Evolutionary conservation across 2,329 filamentous ascomycete genomes (phyloP), one percentile per base, ranked within the genome.

Genomic region (Fusarium luffae): DNA sequence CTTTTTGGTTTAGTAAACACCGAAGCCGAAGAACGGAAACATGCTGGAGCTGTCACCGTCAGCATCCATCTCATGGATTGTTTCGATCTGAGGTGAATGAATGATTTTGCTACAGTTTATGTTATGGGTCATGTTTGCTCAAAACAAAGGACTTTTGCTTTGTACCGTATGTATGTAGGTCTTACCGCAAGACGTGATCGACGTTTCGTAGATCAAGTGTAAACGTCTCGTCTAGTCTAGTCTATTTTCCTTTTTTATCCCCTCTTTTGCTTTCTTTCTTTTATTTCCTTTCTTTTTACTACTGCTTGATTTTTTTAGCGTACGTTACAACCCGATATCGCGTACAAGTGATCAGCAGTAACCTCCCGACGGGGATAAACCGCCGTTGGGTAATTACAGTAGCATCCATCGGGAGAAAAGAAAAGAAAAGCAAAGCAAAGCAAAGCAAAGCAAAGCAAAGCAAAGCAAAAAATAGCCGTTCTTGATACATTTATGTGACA

Each of bases 141-240:
- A 18, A n/a, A 32, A 37, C 34, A 12, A 32, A 37, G 34, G 18
- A 37, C 34, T 37, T 37, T 37, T 37, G 34, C 34, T 37, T n/a
- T 37, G 34, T 32, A 32, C 30, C 7, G 12, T 30, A 30, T 1
- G 30, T 25, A n/a, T 25, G 30, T 42, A 23, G 23, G 19, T 51
- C 25, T 23, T 23, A 34, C 30, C 25, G 5, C 14, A 28, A 37
- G 14, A 27, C 37, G 13, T 47, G 63, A 70, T 71, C 68, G 54
- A 55, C 51, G 44, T 40, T 54, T 49, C 34, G 67, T 44, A 54
- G 68, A 68, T 70, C 59, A 60, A 57, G 44, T n/a, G 48, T 43
- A 47, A 66, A 58, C 12, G 34, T 37, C 34, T 37, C 12, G 34
- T 37, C 34, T 37, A 37, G 18, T 37, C 34, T 37, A 37, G 34